Evolutionary conservation across 345 rosid genomes (phyloP).

Genomic region (Conringia planisiliqua): DNA sequence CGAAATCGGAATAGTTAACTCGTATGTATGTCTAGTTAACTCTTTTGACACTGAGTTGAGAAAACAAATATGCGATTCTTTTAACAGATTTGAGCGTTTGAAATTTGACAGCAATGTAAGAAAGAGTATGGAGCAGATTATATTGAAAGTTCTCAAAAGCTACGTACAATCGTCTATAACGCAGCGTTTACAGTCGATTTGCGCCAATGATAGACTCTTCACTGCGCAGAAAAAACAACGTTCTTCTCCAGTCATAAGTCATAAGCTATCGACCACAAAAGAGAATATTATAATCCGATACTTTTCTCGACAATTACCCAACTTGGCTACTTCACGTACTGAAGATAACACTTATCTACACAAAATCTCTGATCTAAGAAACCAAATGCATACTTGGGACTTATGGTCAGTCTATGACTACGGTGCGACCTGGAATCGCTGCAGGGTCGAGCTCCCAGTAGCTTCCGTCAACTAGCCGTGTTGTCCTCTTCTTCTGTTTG

Average conservation of each 20-base stretch:
- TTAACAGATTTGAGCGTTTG: neutral
- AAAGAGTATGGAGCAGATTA: neutral
- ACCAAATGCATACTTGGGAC: no score
- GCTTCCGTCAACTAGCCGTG: slow-evolving; percentile 4
- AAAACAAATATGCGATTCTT: neutral
- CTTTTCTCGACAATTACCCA: neutral
- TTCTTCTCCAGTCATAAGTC: neutral
- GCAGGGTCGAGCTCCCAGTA: slow-evolving; percentile 52
- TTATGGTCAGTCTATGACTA: slow-evolving; percentile 11
- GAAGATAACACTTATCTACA: no score
- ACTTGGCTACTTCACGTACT: neutral
- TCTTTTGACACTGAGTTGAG: neutral
- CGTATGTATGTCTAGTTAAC: neutral
- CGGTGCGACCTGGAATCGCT: slow-evolving; percentile 40
- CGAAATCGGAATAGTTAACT: slow-evolving; percentile 33
- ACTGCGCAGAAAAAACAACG: neutral
- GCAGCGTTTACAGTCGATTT: neutral
- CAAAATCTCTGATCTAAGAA: neutral
- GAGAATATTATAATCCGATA: neutral
- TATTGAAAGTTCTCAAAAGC: neutral
- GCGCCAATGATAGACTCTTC: neutral
- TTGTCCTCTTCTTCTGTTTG: slow-evolving; percentile 24
- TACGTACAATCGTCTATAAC: neutral
- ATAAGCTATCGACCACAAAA: no score
- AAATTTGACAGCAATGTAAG: neutral